Evolutionary conservation across 2,329 filamentous ascomycete species (phyloP).

Genomic region (Neonectria sp.): DNA sequence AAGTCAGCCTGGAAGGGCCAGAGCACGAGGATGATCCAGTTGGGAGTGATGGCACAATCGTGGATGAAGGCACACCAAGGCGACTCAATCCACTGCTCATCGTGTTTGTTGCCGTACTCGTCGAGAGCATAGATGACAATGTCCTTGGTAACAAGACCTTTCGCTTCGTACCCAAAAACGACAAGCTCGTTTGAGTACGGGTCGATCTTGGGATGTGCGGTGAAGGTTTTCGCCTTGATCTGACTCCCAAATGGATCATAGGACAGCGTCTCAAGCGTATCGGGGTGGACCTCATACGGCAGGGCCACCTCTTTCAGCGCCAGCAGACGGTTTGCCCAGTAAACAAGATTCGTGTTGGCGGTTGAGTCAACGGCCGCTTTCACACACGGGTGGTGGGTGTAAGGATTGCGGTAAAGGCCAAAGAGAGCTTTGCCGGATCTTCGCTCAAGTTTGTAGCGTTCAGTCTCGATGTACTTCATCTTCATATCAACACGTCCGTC

Average conservation of each 20-base stretch:
- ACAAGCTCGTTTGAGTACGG: constrained; percentile 26
- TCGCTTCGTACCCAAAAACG: constrained; percentile 35
- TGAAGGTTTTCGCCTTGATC: constrained; percentile 32
- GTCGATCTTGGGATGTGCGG: constrained; percentile 22
- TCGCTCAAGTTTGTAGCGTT: constrained; percentile 56
- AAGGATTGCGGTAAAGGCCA: constrained; percentile 31
- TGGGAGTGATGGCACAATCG: constrained; percentile 29
- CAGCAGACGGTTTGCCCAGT: constrained; percentile 18
- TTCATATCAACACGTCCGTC: constrained; percentile 53
- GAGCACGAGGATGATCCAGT: constrained; percentile 27
- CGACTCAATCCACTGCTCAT: constrained; percentile 36
- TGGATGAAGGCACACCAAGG: constrained; percentile 28
- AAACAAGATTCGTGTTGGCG: constrained; percentile 35
- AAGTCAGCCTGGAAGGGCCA: constrained; percentile 28
- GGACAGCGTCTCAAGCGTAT: constrained; percentile 30
- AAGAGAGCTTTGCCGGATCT: constrained; percentile 50
- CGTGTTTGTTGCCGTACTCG: constrained; percentile 8
- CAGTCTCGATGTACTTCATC: constrained; percentile 57
- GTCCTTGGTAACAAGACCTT: constrained; percentile 28
- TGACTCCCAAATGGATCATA: constrained; percentile 24
- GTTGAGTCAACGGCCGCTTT: constrained; percentile 33
- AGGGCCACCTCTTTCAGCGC: constrained; percentile 25
- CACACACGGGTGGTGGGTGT: constrained; percentile 27
- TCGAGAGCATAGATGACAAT: constrained; percentile 30
- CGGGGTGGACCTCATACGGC: constrained; percentile 31